Base-by-base conservation (phyloP, 2,329 filamentous ascomycete species). In the Orbilia javanica region DNA sequence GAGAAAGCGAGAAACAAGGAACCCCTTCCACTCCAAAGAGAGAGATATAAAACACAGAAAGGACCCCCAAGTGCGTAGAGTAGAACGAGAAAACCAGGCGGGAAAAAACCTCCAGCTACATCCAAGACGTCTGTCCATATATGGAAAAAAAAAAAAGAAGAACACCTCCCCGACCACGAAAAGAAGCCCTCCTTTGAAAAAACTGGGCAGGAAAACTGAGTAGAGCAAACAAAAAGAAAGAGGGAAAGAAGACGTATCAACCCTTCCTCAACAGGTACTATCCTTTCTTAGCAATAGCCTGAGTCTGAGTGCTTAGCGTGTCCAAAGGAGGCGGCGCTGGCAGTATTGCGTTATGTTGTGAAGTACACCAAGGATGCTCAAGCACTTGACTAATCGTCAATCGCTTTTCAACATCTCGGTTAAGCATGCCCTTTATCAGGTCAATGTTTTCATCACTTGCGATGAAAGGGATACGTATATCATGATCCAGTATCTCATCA, bases 401-500 rank as follows among this genome's bases (percentile, higher is more conserved):
- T 71, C 96, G 88, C 82, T 91, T 88, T 80, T 91, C 89, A 8
- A 98, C 93, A 83, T 98, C 92, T 44, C 96, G 90, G 83, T 98
- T 90, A 29, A 99, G 89, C 96, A 99, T 98, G 83, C 90, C 88
- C 48, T 93, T 90, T 79, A 99, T 92, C 65, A 99, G 87, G 82
- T 97, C 92, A 80, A 99, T 96, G 84, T 94, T 97, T 80, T 94
- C 92, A 80, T 97, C 94, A 84, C 93, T 94, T 86, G 95, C 90
- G 36, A 92, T 89, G 83, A 93, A 97, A 0, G 96, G 96, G 29
- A 99, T 91, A 57, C 96, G 90, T 75, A 99, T 87, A 81, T 97
- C 95, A 82, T 95, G 94, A 84, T 99, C 96, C 89, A 98, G 96
- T 83, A 99, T 99, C 86, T 99, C 96, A 84, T 99, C 96, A 82